Base-by-base conservation (phyloP, 140 eudicot species). In the Erigeron philadelphicus region DNA sequence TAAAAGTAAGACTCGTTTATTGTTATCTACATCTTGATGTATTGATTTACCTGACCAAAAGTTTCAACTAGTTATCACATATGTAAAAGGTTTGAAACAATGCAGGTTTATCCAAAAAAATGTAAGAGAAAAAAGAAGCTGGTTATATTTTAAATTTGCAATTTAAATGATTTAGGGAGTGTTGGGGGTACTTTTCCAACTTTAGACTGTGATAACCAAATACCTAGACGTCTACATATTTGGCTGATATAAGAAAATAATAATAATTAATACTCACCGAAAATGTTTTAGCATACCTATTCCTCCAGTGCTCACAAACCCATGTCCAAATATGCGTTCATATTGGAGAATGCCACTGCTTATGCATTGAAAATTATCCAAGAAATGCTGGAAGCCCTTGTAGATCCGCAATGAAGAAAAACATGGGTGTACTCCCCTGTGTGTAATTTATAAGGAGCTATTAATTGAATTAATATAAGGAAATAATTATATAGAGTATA, bases 241-340 rank as follows among this genome's bases (percentile, higher is more conserved):
- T 17, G 3, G 11, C 11, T 62, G 18, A 9, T 18, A 13, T 12
- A 52, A 54, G 11, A n/a, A 47, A 72, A 68, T 9, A 10, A 0
- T 18, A 53, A 35, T n/a, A n/a, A 46, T 23, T 23, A n/a, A n/a
- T n/a, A n/a, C n/a, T 68, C 35, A 19, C 38, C 75, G 38, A 45
- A 53, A 65, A 3, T 50, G 43, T 9, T 43, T 9, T 8, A 8
- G 35, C 73, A 53, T 87, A 93, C 98, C 98, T 21, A 86, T 19
- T 68, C 98, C 98, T 81, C 98, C 98, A 3, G 98, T 86, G 84
- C 98, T 93, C 23, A 93, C 98, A 79, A 43, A 93, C 44, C 98
- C 98, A 12, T 75, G 74, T 72, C 98, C 98, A 69, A 93, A 89
- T 58, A 93, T 88, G 11, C 95, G 88, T 75, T 93, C 96, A 55